A percentile compares a stretch with the other conserved stretches of the same genome.
phyloP scores from a whole-genome alignment of 164 flowering plant genomes.

The Tinospora cordifolia region DNA sequence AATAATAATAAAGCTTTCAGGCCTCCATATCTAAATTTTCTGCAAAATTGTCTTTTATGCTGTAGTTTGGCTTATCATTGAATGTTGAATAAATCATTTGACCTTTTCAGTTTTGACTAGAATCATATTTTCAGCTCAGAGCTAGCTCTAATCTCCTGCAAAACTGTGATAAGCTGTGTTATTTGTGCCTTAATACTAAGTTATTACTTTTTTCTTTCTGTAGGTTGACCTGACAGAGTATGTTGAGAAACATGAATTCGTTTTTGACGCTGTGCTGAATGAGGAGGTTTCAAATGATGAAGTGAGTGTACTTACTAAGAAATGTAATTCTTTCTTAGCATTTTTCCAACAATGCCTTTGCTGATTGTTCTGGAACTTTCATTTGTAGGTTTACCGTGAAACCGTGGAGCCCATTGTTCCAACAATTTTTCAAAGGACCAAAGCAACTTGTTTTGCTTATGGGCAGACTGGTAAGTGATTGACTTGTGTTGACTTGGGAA shows the following conservation, averaged over 20 bases:
- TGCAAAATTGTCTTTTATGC: background rate
- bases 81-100: background rate
- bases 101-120: background rate
- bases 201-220: conserved; percentile 15
- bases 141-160: background rate
- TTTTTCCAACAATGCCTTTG: background rate
- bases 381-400: conserved; percentile 64
- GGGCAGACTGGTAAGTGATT: conserved; percentile 79
- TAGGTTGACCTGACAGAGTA: conserved; percentile 95
- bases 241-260: conserved; percentile 86
- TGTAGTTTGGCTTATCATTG: background rate
- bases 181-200: background rate
- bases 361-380: conserved; percentile 11
- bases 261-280: conserved; percentile 83
- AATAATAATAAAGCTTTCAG: too few species aligned
- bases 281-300: conserved; percentile 88
- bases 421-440: conserved; percentile 70
- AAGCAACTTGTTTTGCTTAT: conserved; percentile 98
- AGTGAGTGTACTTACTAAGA: conserved; percentile 33
- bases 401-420: conserved; percentile 93
- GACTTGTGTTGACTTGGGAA: background rate
- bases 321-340: background rate
- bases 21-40: background rate
- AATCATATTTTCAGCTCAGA: background rate
- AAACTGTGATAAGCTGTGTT: background rate